phyloP scores from a whole-genome alignment of 2,329 filamentous ascomycete species.

The Dothiorella sarmentorum region DNA sequence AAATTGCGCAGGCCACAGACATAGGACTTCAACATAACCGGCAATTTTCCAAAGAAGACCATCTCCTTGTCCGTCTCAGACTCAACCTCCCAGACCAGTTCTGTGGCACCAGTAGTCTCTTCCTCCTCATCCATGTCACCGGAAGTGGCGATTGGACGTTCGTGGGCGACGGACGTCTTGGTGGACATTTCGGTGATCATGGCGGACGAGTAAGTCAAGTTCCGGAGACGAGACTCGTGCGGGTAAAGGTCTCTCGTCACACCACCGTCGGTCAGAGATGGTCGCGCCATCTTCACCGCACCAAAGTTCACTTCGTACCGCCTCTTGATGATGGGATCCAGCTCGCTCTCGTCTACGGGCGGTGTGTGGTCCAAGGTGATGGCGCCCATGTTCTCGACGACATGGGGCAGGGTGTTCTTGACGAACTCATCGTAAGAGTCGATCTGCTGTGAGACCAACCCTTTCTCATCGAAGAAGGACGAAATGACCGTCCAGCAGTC shows the following conservation, averaged over 20 bases:
- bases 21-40: conserved; percentile 96
- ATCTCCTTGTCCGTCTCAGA: conserved; percentile 51
- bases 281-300: conserved; percentile 81
- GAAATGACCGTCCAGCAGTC: conserved; percentile 99
- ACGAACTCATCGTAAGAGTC: conserved; percentile 99
- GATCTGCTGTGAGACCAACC: conserved; percentile 93
- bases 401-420: conserved; percentile 86
- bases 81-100: conserved; percentile 49
- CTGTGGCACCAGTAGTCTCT: conserved; percentile 35
- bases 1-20: conserved; percentile 86
- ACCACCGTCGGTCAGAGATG: conserved; percentile 88
- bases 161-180: conserved; percentile 77
- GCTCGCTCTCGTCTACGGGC: conserved; percentile 68
- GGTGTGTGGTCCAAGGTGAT: conserved; percentile 93
- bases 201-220: conserved; percentile 90
- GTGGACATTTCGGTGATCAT: conserved; percentile 87
- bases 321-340: conserved; percentile 75
- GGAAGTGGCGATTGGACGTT: conserved; percentile 60
- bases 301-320: conserved; percentile 96
- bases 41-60: conserved; percentile 91
- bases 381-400: conserved; percentile 86
- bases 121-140: conserved; percentile 65
- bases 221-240: conserved; percentile 92
- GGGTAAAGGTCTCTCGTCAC: conserved; percentile 81
- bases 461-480: conserved; percentile 94